Percentiles rank a stretch among this genome's conserved stretches.
These are phyloP conservation scores for Phytopythium ostracodes DNA, from an alignment of 352 stramenopile genomes.

Conservation along the genomic window DNA sequence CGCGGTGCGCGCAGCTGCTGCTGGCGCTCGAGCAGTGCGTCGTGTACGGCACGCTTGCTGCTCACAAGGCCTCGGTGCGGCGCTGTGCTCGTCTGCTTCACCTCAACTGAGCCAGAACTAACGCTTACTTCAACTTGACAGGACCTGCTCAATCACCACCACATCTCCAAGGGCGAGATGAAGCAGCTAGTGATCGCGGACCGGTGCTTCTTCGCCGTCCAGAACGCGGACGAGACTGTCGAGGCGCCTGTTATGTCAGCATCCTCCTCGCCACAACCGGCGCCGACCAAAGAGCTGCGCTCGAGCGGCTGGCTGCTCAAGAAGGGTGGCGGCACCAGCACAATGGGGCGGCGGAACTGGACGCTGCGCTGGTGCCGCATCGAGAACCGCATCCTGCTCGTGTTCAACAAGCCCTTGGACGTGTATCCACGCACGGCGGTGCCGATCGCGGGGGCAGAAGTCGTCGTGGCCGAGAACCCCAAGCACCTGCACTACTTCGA, in stretches of 20 bases:
- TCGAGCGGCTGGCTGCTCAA: conserved; percentile 69
- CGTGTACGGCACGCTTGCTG: conserved; percentile 65
- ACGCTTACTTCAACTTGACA: not conserved
- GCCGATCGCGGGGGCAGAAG: conserved; percentile 53
- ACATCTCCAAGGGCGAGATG: conserved; percentile 66
- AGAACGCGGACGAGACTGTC: conserved; percentile 13
- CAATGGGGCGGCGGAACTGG: conserved; percentile 77
- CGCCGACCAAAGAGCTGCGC: not conserved
- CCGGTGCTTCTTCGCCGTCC: conserved; percentile 38
- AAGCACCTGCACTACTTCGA: conserved; percentile 81
- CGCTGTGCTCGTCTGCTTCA: not conserved
- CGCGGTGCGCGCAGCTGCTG: conserved; percentile 66
- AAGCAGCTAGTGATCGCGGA: conserved; percentile 69
- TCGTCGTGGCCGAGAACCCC: conserved; percentile 62
- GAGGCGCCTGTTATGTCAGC: conserved; percentile 6
- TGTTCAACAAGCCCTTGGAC: conserved; percentile 53
- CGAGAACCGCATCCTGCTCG: conserved; percentile 68
- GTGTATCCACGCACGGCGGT: conserved; percentile 58
- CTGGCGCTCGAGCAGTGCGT: conserved; percentile 77
- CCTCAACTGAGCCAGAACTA: not conserved
- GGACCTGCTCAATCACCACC: conserved; percentile 53
- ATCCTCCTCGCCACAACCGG: not conserved
- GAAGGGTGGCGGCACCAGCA: conserved; percentile 72
- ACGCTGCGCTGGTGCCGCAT: conserved; percentile 71
- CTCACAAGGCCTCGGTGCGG: conserved; percentile 34